Conservation (phyloP, 2,329 filamentous ascomycete species). For the Pyrenochaeta sp. region DNA sequence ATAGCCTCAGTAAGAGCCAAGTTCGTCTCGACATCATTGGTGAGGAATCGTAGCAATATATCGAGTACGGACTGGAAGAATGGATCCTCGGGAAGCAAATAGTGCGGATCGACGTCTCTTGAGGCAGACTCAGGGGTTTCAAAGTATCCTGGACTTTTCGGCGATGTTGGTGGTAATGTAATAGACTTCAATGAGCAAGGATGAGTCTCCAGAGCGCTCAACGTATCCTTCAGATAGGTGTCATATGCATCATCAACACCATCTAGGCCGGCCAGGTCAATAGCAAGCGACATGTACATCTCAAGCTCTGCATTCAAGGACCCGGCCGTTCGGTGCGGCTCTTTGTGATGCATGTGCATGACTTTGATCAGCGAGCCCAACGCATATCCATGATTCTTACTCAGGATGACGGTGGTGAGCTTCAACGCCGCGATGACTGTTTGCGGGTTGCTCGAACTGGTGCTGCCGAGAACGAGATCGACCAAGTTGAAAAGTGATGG, state of each 20-base stretch:
- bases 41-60: constrained; percentile 80
- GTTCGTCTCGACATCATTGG: constrained; percentile 91
- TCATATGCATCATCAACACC: constrained; percentile 78
- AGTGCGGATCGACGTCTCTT: constrained; percentile 68
- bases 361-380: constrained; percentile 77
- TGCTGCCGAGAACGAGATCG: constrained; percentile 85
- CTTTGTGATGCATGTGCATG: constrained; percentile 62
- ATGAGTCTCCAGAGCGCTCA: constrained; percentile 73
- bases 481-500: constrained; percentile 92
- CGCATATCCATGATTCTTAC: constrained; percentile 87
- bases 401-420: constrained; percentile 83
- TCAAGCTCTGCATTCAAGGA: constrained; percentile 79
- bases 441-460: constrained; percentile 83
- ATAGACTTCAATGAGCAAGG: constrained; percentile 75
- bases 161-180: constrained; percentile 66
- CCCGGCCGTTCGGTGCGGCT: constrained; percentile 70
- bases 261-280: constrained; percentile 71
- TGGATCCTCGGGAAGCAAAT: constrained; percentile 67
- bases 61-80: constrained; percentile 60
- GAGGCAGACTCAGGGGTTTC: constrained; percentile 54
- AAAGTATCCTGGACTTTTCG: constrained; percentile 61
- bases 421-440: constrained; percentile 90
- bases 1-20: constrained; percentile 84
- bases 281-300: constrained; percentile 72
- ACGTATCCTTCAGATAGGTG: constrained; percentile 73